phyloP scores from a whole-genome alignment of 306 rosid genomes.

The Begonia peltatifolia region DNA sequence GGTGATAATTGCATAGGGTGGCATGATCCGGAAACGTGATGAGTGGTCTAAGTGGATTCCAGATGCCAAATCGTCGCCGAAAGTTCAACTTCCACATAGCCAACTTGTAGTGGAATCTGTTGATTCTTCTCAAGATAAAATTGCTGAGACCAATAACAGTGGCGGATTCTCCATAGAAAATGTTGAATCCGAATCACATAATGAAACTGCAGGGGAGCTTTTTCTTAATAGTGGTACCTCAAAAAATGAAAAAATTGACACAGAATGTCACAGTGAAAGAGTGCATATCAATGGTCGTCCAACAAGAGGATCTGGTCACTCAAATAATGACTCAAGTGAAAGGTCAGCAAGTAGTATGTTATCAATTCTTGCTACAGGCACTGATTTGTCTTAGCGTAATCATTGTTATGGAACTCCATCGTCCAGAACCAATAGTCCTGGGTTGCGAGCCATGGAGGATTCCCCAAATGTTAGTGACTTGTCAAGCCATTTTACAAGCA shows the following conservation, averaged over 20 bases:
- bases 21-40: constrained; percentile 54
- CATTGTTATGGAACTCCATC: constrained; percentile 19
- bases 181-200: constrained; percentile 18
- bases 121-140: constrained; percentile 16
- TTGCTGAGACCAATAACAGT: constrained; percentile 21
- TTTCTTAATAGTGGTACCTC: constrained; percentile 19
- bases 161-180: constrained; percentile 18
- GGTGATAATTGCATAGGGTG: constrained; percentile 34
- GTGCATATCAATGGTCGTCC: constrained; percentile 17
- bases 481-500: constrained; percentile 60
- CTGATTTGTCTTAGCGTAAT: constrained; percentile 4
- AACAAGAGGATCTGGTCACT: constrained; percentile 12
- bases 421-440: constrained; percentile 4
- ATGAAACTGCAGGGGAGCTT: constrained; percentile 12
- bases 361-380: constrained; percentile 11
- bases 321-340: constrained; percentile 7
- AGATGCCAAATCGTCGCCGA: constrained; percentile 25
- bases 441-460: constrained; percentile 23
- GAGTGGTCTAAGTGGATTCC: constrained; percentile 74
- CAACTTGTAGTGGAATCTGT: constrained; percentile 20
- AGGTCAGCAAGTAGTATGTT: constrained; percentile 14
- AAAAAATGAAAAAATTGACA: constrained; percentile 10
- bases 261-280: constrained; percentile 14
- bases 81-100: constrained; percentile 17
- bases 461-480: constrained; percentile 27